phyloP scores from a whole-genome alignment of 805 yeast species.

The Gaillardinia entomophila region DNA sequence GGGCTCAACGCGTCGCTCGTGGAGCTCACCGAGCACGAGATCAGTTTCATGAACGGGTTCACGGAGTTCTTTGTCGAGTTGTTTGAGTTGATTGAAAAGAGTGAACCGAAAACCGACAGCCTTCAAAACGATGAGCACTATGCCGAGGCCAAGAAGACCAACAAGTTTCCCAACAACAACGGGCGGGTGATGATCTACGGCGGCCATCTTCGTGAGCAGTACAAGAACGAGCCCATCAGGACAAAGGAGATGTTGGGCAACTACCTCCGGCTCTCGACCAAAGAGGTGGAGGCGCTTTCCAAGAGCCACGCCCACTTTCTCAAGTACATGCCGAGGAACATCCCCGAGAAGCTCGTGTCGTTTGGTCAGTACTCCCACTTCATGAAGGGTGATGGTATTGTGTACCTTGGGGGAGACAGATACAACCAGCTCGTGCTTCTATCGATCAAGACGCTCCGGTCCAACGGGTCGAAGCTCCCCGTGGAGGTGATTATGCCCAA shows the following conservation, averaged over 20 bases:
- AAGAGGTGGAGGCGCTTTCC: slow-evolving; percentile 14
- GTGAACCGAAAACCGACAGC: slow-evolving; percentile 14
- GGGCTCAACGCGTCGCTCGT: slow-evolving; percentile 1
- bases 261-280: slow-evolving; percentile 14
- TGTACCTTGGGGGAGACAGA: slow-evolving; percentile 32
- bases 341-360: slow-evolving; percentile 16
- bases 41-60: slow-evolving; percentile 11
- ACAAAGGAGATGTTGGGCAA: slow-evolving; percentile 16
- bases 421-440: slow-evolving; percentile 30
- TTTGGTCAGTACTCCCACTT: slow-evolving; percentile 7
- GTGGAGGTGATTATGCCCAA: slow-evolving; percentile 33
- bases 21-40: slow-evolving; percentile 6
- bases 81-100: slow-evolving; percentile 10
- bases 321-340: slow-evolving; percentile 13
- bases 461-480: slow-evolving; percentile 28
- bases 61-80: slow-evolving; percentile 14
- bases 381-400: slow-evolving; percentile 35
- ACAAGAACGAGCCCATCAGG: slow-evolving; percentile 22
- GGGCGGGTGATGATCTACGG: slow-evolving; percentile 27
- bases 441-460: slow-evolving; percentile 27
- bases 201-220: slow-evolving; percentile 29
- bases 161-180: slow-evolving; percentile 11
- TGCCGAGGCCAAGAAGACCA: slow-evolving; percentile 9
- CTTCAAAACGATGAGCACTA: slow-evolving; percentile 26
- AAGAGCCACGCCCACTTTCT: slow-evolving; percentile 17